Conservation (phyloP, 805 yeast genomes). For the Wickerhamiella azymoides region DNA sequence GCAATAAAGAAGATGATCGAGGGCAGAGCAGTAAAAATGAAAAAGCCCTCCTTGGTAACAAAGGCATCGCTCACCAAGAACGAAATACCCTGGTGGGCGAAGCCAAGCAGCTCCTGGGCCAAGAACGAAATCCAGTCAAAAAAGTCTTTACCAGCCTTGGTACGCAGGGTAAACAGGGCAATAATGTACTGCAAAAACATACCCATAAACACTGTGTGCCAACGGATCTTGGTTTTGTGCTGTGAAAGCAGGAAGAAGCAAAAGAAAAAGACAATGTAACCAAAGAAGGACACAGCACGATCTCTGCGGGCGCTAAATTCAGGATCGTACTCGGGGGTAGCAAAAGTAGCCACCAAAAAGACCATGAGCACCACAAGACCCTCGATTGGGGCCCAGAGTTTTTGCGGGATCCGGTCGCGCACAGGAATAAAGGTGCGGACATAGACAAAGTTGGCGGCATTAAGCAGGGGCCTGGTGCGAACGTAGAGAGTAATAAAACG, state of each 20-base stretch:
- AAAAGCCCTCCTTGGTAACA: slow-evolving; percentile 32
- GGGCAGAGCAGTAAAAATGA: slow-evolving; percentile 47
- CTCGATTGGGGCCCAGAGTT: slow-evolving; percentile 33
- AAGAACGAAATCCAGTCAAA: slow-evolving; percentile 46
- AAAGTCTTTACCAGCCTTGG: slow-evolving; percentile 45
- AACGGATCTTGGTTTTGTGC: slow-evolving; percentile 33
- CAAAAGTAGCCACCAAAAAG: slow-evolving; percentile 41
- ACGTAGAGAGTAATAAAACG: slow-evolving; percentile 39
- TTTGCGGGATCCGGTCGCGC: slow-evolving; percentile 28
- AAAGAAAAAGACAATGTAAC: slow-evolving; percentile 34
- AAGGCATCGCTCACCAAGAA: slow-evolving; percentile 33
- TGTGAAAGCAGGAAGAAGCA: slow-evolving; percentile 35
- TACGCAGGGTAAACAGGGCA: slow-evolving; percentile 48
- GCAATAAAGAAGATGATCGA: slow-evolving; percentile 52
- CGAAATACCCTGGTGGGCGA: slow-evolving; percentile 48
- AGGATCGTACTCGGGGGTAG: slow-evolving; percentile 31
- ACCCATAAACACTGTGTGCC: slow-evolving; percentile 50
- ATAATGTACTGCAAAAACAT: slow-evolving; percentile 45
- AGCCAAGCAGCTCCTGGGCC: slow-evolving; percentile 43
- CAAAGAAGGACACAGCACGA: slow-evolving; percentile 45
- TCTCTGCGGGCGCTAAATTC: slow-evolving; percentile 35
- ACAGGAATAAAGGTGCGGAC: slow-evolving; percentile 20
- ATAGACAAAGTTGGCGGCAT: slow-evolving; percentile 24
- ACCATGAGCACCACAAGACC: slow-evolving; percentile 34
- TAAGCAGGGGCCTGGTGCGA: slow-evolving; percentile 25